Evolutionary conservation across 192 early-diverging fungal genomes (phyloP), one percentile per base, ranked within the genome.

Genomic region (Dimargaris xerosporica): DNA sequence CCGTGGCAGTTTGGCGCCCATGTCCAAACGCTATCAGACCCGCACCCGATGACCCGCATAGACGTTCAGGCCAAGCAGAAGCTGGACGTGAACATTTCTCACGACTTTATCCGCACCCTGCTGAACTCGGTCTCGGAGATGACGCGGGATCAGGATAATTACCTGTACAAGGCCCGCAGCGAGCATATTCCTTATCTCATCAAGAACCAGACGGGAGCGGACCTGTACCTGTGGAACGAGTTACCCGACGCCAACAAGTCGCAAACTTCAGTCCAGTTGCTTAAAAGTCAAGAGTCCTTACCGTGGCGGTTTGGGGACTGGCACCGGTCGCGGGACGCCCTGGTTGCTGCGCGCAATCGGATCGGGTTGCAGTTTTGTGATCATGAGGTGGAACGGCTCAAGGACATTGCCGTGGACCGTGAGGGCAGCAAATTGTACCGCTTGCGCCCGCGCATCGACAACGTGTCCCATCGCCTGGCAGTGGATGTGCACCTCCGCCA

Each of bases 221-320:
- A 83, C 50, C 80, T 96, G 55, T 80, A 87, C 61, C 77, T 99
- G n/a, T 97, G 94, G 94, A 82, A 82, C 17, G 85, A 86, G 26
- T 51, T 82, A 29, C 67, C 79, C 30, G 48, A 65, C 11, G 75
- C 74, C 61, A 74, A 78, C 63, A 81, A 78, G 25, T 77, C 74
- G 44, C 86, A 87, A 11, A 85, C 85, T 29, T 79, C 81, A 23
- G 74, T 97, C 31, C 73, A 81, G 30, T 69, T 80, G 63, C 56
- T 93, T 16, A 70, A 77, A 23, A 81, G 91, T 64, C 84, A 85
- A 19, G 72, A 80, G 28, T 85, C 85, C 25, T 74, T 91, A 19
- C 80, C 88, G 45, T 98, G 95, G 95, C 80, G 91, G n/a, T 96
- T 96, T 64, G 93, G 94, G 62, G 91, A 99, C 67, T 99, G 94